These are phyloP conservation scores for Phytophthora rubi DNA, from an alignment of 352 stramenopile species.

Conservation along the genomic window DNA sequence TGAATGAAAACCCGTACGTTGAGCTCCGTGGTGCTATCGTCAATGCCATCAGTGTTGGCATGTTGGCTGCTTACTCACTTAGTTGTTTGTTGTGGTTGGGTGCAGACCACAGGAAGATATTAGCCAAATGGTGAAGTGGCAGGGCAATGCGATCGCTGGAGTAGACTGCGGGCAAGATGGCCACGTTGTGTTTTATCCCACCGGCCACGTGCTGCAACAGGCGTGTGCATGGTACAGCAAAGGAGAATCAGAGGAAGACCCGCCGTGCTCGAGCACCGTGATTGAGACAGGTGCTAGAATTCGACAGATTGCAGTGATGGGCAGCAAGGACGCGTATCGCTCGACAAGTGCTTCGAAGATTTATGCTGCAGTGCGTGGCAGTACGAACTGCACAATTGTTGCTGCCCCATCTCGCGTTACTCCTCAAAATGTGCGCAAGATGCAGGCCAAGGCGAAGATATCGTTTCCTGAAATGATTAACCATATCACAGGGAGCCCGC, in stretches of 20 bases:
- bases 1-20: constrained; percentile 46
- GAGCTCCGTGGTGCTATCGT: not conserved
- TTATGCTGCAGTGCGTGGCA: constrained; percentile 50
- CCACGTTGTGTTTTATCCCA: constrained; percentile 75
- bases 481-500: constrained; percentile 69
- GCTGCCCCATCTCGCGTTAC: constrained; percentile 32
- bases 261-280: constrained; percentile 40
- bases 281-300: constrained; percentile 66
- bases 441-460: constrained; percentile 54
- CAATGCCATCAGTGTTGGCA: not conserved
- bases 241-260: constrained; percentile 23
- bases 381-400: constrained; percentile 48
- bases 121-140: constrained; percentile 50
- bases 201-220: constrained; percentile 70
- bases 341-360: constrained; percentile 38
- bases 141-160: constrained; percentile 71
- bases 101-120: constrained; percentile 34
- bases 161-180: constrained; percentile 33
- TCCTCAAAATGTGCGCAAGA: constrained; percentile 26
- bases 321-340: constrained; percentile 47
- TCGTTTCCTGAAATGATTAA: constrained; percentile 63
- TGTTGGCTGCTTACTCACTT: not conserved
- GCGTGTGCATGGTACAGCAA: constrained; percentile 57
- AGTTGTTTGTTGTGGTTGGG: not conserved
- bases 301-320: constrained; percentile 68